Base-by-base conservation (phyloP, 2,329 filamentous ascomycete genomes). In the Diaporthe humulicola region DNA sequence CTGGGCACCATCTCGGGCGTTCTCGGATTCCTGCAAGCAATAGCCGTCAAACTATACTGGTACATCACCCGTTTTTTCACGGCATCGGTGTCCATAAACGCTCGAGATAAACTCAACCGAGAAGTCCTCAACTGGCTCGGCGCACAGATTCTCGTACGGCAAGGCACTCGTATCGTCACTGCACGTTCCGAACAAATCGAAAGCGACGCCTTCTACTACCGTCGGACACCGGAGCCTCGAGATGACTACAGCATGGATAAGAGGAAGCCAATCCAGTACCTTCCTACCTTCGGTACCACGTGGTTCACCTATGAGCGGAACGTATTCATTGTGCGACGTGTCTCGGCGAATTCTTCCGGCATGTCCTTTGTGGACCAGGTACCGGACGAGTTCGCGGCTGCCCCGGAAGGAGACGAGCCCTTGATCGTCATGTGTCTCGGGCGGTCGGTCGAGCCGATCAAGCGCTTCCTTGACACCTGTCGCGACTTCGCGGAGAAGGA, bases 51-150 rank as follows among this genome's bases (percentile, higher is more conserved):
- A 74, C 19, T 84, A 38, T 84, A 83, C 74, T 84, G 82, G 80
- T 83, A 81, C 80, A 77, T 84, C 6, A 80, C 83, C 2, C 78
- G 80, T 3, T 84, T 84, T 76, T 80, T 84, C 70, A 84, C 83
- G 0, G 81, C 83, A 3, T 82, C 83, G 6, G 81, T 85, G 25
- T 83, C 82, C 30, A 82, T 85, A 64, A 79, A 80, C 1, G 81
- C 80, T n/a, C 80, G 79, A 48, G 83, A 85, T 76, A 79, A 81
- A 9, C 81, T 85, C 58, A 85, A 84, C 76, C 78, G 80, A 9
- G 83, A 85, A 61, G 82, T 84, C 5, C 77, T 85, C 64, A 83
- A 83, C 78, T 85, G 83, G 83, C 76, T 85, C 10, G 82, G 82
- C 3, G 79, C 82, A 48, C 79, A 84, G 9, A 80, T 85, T 3